phyloP scores from a whole-genome alignment of 805 yeast species.

The Starmera amethionina region DNA sequence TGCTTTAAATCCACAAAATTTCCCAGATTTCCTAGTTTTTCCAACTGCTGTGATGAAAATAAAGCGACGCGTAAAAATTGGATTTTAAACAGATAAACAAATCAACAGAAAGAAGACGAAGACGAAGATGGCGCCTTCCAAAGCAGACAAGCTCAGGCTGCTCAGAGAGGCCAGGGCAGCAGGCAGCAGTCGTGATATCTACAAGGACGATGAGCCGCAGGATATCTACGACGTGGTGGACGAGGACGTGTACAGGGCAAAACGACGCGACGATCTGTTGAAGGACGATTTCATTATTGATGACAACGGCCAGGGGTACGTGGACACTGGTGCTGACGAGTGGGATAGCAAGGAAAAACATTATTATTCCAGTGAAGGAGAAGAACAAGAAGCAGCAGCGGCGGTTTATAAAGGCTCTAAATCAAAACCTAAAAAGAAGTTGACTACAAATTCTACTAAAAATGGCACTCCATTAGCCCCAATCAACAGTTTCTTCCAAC shows the following conservation, averaged over 20 bases:
- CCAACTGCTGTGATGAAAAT: too few relatives aligned
- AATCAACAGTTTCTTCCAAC: constrained; percentile 44
- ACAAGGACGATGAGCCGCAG: constrained; percentile 37
- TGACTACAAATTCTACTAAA: constrained; percentile 3
- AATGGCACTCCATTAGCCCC: constrained; percentile 22
- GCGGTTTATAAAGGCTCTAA: neutral
- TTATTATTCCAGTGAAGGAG: constrained; percentile 49
- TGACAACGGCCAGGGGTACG: constrained; percentile 89
- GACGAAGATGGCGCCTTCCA: constrained; percentile 20
- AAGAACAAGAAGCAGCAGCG: constrained; percentile 21
- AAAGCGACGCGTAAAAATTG: too few relatives aligned
- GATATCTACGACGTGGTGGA: constrained; percentile 83
- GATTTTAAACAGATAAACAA: too few relatives aligned
- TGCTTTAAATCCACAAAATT: too few relatives aligned
- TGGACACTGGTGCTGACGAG: constrained; percentile 87
- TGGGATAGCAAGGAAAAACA: constrained; percentile 55
- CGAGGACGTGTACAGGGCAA: constrained; percentile 66
- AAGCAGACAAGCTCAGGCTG: constrained; percentile 43
- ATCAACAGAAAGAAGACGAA: too few relatives aligned
- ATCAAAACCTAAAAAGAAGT: constrained; percentile 17
- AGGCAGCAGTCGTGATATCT: constrained; percentile 27
- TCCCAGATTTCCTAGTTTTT: too few relatives aligned
- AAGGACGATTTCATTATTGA: constrained; percentile 92
- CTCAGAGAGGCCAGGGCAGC: constrained; percentile 57
- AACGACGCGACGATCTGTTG: constrained; percentile 69